Evolutionary conservation across 257 asterid species (phyloP).

Genomic region (Solanum peruvianum): DNA sequence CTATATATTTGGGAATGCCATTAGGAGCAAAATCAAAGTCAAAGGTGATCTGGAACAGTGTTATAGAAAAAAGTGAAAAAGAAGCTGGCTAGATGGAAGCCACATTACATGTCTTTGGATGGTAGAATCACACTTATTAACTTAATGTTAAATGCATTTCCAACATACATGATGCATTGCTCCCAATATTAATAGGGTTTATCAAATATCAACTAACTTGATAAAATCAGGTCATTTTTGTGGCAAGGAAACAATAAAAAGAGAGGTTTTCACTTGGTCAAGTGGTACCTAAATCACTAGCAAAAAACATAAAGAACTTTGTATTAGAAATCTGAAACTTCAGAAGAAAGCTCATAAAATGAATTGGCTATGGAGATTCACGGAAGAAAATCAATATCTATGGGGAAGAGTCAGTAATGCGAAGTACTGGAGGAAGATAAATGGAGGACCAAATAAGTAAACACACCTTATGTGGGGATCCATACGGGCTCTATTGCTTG

Average conservation of each 20-base stretch:
- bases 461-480: neutral
- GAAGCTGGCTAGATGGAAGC: neutral
- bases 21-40: neutral
- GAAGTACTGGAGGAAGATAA: neutral
- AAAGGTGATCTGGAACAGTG: neutral
- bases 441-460: neutral
- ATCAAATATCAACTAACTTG: neutral
- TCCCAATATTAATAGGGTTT: neutral
- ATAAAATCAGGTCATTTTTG: neutral
- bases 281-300: neutral
- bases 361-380: neutral
- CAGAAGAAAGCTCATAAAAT: neutral
- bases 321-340: neutral
- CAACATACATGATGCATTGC: neutral
- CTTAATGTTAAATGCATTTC: neutral
- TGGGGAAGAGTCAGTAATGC: neutral
- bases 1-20: neutral
- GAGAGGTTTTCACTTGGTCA: neutral
- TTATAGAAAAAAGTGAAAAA: neutral
- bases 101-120: neutral
- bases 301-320: neutral
- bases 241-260: neutral
- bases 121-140: neutral
- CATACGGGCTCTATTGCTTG: neutral
- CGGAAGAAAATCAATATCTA: neutral